Evolutionary conservation across 345 rosid genomes (phyloP), one percentile per base, ranked within the genome.

Genomic region (Populus tremula): DNA sequence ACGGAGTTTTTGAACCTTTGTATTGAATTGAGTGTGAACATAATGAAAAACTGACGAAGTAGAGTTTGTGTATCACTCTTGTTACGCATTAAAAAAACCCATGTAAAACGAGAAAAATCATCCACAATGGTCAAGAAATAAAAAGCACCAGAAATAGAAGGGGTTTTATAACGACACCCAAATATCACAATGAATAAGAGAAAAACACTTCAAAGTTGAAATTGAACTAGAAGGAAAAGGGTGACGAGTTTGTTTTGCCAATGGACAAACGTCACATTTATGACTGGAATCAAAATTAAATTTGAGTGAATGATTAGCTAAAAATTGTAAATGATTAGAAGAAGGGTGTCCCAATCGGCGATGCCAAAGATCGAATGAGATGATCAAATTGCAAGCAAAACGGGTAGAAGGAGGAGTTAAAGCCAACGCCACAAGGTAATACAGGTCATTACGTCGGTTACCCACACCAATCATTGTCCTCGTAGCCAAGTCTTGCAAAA

Each of bases 381-480:
- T 72, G 0, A 27, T 72, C 5, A 56, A 2, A 41, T 49, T 31
- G 63, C 17, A 53, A 12, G 62, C 18, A 56, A 31, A 54, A 27
- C 0, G 0, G 2, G 65, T 17, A 0, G n/a, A n/a, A n/a, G 25
- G 12, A 5, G 7, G 16, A 5, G 2, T 39, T 39, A 8, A 27
- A 21, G 72, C 50, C 38, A 39, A 39, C 5, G 8, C 31, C 50
- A 43, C 8, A 0, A 43, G 56, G 67, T 54, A 47, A 21, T 82
- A 82, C 1, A 79, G 45, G 21, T 77, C 80, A 31, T 73, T 39
- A 2, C 4, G 3, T 4, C 36, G 70, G 27, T 74, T 47, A 74
- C 80, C 80, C 67, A 53, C 4, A 53, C 59, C 59, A 53, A 20
- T 53, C 59, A 53, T 53, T 1, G 0, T 53, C 59, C 59, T 53